Conservation (phyloP, 73 alveolate genomes). For the Paramecium primaurelia region DNA sequence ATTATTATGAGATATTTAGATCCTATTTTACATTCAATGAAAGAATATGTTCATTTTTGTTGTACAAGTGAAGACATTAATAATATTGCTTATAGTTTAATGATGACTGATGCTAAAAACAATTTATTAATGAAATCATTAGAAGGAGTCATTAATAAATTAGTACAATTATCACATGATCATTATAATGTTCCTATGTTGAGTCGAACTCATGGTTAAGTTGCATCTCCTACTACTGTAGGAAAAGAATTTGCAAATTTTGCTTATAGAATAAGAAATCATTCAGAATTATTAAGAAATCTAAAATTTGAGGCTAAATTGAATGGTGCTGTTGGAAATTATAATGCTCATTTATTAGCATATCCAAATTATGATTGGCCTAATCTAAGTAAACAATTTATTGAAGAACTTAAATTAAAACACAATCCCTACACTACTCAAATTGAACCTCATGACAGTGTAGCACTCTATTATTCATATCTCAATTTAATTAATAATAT, state of each 20-base stretch:
- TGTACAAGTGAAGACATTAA: conserved; percentile 94
- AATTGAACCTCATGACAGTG: conserved; percentile 89
- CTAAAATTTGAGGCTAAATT: conserved; percentile 80
- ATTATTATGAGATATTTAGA: background rate
- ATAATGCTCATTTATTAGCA: conserved; percentile 87
- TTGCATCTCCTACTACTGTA: conserved; percentile 93
- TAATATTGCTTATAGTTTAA: conserved; percentile 83
- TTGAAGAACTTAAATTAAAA: conserved; percentile 77
- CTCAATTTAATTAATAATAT: conserved; percentile 73
- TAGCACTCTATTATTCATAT: conserved; percentile 68
- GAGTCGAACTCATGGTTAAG: conserved; percentile 90
- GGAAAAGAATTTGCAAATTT: conserved; percentile 90
- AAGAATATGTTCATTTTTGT: conserved; percentile 85
- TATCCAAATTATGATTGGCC: conserved; percentile 89
- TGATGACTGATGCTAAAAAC: conserved; percentile 71
- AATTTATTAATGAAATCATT: conserved; percentile 65
- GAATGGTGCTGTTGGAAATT: conserved; percentile 95
- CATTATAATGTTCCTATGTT: conserved; percentile 83
- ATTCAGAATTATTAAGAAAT: conserved; percentile 58
- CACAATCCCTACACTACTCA: conserved; percentile 91
- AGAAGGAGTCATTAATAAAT: conserved; percentile 52
- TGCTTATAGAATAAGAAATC: conserved; percentile 77
- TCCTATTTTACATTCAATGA: conserved; percentile 53
- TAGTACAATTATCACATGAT: conserved; percentile 62
- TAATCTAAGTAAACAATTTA: conserved; percentile 69